A percentile compares a stretch with the other conserved stretches of the same genome.
phyloP scores from a whole-genome alignment of 192 early-diverging fungal genomes.

The Neocallimastix lanati region DNA sequence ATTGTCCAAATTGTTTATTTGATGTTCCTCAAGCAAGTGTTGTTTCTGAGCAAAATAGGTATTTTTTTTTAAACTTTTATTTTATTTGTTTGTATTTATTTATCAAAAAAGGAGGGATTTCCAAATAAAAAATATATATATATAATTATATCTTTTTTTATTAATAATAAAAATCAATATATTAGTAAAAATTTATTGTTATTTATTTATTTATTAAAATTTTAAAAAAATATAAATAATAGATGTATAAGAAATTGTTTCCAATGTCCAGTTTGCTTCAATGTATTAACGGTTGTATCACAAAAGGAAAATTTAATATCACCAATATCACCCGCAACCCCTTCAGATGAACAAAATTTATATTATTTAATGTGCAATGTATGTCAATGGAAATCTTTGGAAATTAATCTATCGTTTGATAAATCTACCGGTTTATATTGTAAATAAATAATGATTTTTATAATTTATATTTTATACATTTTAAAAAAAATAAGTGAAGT shows the following conservation, averaged over 20 bases:
- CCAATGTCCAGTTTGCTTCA: constrained; percentile 72
- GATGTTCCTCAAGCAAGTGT: constrained; percentile 90
- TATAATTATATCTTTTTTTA: too few species aligned
- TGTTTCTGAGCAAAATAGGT: constrained; percentile 85
- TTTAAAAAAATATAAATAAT: too few species aligned
- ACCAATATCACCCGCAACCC: constrained; percentile 3
- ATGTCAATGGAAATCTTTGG: constrained; percentile 85
- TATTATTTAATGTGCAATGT: constrained; percentile 66
- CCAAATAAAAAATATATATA: too few species aligned
- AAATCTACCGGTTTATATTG: constrained; percentile 76
- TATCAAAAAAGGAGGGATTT: too few species aligned
- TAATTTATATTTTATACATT: too few species aligned
- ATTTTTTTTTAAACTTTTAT: constrained; percentile 23
- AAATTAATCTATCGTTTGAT: constrained; percentile 82
- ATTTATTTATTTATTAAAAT: too few species aligned
- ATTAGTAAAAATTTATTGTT: too few species aligned
- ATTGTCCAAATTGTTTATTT: constrained; percentile 92
- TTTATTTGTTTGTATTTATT: too few species aligned
- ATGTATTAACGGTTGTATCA: constrained; percentile 47
- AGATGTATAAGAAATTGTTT: constrained; percentile 87
- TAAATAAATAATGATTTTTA: constrained; percentile 19
- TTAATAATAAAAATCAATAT: too few species aligned
- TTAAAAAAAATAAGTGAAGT: too few species aligned
- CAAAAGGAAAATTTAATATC: neutral
- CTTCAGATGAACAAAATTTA: constrained; percentile 13